Evolutionary conservation across 2,329 filamentous ascomycete genomes (phyloP), one percentile per base, ranked within the genome.

Genomic region (Colletotrichum musae): DNA sequence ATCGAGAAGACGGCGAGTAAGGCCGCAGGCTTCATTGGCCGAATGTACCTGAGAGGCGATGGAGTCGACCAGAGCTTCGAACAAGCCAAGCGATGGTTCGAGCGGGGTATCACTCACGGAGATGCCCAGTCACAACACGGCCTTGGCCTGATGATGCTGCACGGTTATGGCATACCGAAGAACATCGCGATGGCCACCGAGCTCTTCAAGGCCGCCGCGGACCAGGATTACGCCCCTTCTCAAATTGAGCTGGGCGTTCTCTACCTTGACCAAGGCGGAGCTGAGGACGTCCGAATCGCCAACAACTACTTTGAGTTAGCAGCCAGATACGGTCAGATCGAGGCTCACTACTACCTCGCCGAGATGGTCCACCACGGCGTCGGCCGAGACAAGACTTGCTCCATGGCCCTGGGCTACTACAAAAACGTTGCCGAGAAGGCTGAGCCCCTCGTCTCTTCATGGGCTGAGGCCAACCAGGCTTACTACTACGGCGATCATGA

Each of bases 261-360:
- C 2, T 96, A 97, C 78, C 87, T 98, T 6, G 94, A 97, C 74
- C 94, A 97, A 78, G 94, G 94, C 18, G 81, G 83, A 32, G 78
- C 84, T 1, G 86, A 89, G 53, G 94, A 97, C 74, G 83, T 96
- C n/a, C 83, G 87, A 5, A 91, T 91, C 0, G 95, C 95, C 2
- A 92, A 91, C 69, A 91, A 92, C 73, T 97, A 97, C 78, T 97
- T 98, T 74, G 94, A 97, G 76, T 86, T 95, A 56, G 95, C 95
- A 5, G 92, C 92, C 48, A 86, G 93, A 26, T 94, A 94, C 77
- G 92, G 92, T 15, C 93, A 94, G 76, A 92, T 97, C 71, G 94
- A 97, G 80, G 93, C 94, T 0, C 94, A 93, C 77, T 98, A 97
- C 81, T 97, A 97, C 78, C 88, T 98, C 4, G 95, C 94, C 2